Base-by-base conservation (phyloP, 108 stramenopile genomes). In the Skeletonema potamos region DNA sequence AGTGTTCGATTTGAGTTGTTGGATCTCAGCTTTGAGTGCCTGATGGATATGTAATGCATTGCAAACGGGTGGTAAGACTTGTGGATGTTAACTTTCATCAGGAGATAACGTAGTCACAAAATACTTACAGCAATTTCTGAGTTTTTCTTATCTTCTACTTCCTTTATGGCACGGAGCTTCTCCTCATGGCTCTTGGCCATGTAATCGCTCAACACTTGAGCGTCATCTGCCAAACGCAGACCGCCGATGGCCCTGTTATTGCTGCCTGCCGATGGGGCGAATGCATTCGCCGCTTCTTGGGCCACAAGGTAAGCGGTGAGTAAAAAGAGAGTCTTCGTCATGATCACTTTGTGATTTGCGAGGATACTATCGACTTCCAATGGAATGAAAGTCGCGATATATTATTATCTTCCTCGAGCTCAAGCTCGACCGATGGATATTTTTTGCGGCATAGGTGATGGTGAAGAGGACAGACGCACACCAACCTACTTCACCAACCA, bases 181-280 rank as follows among this genome's bases (percentile, higher is more conserved):
- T 93, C 92, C 59, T 87, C 90, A 55, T 93, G 92, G 36, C 88
- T 90, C 64, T 82, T 88, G 65, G 81, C 86, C 89, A 93, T 85
- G 78, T 91, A 91, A 20, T 91, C 86, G 32, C 84, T 88, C 37
- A 91, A 60, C 20, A 48, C 48, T n/a, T 54, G 59, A 17, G 48
- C 59, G 17, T 54, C 57, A 43, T 76, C 73, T 18, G 30, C 57
- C 56, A 30, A 18, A 6, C 22, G 8, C 3, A 51, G 22, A 4
- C 48, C 22, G 48, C 48, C 48, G 22, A 51, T 24, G 48, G 48
- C 18, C 22, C 22, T 51, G 48, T 22, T 9, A 20, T 1, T 51
- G 27, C 37, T 39, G 18, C 37, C 76, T 34, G 32, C 7, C 30
- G 62, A 18, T 22, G 76, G 63, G 22, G 68, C 54, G 33, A 77